Percentiles rank a stretch among this genome's conserved stretches.
phyloP scores from a whole-genome alignment of 2,329 filamentous ascomycete species.

The Botrytis squamosa region DNA sequence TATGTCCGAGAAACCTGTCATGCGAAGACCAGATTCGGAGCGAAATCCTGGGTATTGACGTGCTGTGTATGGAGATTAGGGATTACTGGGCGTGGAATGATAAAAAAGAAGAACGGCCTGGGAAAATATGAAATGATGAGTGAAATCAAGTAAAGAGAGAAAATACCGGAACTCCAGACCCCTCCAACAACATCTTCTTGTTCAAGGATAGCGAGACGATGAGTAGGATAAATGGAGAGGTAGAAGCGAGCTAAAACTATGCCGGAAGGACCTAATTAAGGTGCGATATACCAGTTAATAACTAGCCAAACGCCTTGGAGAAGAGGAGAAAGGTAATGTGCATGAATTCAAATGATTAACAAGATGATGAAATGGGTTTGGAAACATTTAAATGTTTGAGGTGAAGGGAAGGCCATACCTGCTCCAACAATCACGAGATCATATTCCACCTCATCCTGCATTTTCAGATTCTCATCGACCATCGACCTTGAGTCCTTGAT shows the following conservation, averaged over 20 bases:
- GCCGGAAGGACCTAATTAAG: not conserved
- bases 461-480: not conserved
- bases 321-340: not conserved
- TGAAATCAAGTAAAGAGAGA: too few species aligned
- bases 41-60: constrained; percentile 36
- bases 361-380: not conserved
- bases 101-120: too few species aligned
- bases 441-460: not conserved
- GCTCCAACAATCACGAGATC: not conserved
- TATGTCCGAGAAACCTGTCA: constrained; percentile 38
- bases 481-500: too few species aligned
- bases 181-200: not conserved
- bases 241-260: not conserved
- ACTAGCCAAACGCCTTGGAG: not conserved
- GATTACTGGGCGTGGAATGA: too few species aligned
- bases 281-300: not conserved
- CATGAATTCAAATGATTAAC: not conserved
- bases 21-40: constrained; percentile 37
- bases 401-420: not conserved
- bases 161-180: not conserved
- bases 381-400: not conserved
- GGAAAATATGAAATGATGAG: too few species aligned
- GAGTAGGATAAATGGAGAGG: not conserved
- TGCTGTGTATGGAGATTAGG: constrained; percentile 22
- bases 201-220: not conserved